A percentile compares a stretch with the other conserved stretches of the same genome.
These are phyloP conservation scores for Helicostylum pulchrum DNA, from an alignment of 192 early-diverging fungal genomes.

Conservation along the genomic window DNA sequence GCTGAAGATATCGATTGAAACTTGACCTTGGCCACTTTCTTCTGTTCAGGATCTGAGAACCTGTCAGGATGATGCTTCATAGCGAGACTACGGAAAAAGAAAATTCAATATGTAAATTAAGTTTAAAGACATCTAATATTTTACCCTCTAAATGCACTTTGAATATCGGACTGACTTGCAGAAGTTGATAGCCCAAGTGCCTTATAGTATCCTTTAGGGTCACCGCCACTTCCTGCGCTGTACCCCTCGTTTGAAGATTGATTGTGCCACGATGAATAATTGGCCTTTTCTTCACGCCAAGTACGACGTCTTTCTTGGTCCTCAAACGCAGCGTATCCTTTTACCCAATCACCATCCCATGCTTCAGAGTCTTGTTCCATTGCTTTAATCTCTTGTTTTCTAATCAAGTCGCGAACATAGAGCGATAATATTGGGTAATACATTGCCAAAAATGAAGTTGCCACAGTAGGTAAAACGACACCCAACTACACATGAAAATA, in stretches of 20 bases:
- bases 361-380: conserved; percentile 38
- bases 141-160: conserved; percentile 49
- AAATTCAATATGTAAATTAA: neutral
- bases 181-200: conserved; percentile 31
- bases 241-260: neutral
- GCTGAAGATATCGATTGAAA: conserved; percentile 51
- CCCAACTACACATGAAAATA: conserved; percentile 34
- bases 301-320: conserved; percentile 25
- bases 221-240: conserved; percentile 3
- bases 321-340: conserved; percentile 42
- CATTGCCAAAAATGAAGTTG: conserved; percentile 42
- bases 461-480: conserved; percentile 41
- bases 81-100: conserved; percentile 19
- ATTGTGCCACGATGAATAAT: conserved; percentile 5
- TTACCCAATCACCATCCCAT: conserved; percentile 50
- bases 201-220: conserved; percentile 47
- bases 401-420: conserved; percentile 37
- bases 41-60: conserved; percentile 42
- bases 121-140: neutral
- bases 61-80: conserved; percentile 48
- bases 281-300: conserved; percentile 24
- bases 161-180: conserved; percentile 45
- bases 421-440: conserved; percentile 51
- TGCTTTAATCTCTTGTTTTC: conserved; percentile 39
- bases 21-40: conserved; percentile 46